Conservation (phyloP, 2,329 filamentous ascomycete genomes). For the Fusarium sp. region DNA sequence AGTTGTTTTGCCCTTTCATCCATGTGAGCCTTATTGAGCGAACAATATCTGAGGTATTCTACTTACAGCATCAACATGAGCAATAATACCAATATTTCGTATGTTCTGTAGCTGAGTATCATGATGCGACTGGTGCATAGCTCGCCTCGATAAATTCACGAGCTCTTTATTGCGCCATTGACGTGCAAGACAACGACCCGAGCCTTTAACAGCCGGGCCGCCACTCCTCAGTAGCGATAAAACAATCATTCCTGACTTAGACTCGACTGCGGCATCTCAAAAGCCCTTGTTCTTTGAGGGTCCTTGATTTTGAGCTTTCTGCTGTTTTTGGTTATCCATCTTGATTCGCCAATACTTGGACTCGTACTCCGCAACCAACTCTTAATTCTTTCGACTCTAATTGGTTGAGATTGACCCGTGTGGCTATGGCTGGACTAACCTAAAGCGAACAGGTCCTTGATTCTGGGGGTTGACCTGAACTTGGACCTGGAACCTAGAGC, state of each 20-base stretch:
- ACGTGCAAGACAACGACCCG: constrained; percentile 35
- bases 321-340: constrained; percentile 26
- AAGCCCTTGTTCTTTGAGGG: constrained; percentile 11
- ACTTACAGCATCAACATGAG: constrained; percentile 90
- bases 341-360: constrained; percentile 23
- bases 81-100: constrained; percentile 97
- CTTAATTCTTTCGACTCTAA: not conserved
- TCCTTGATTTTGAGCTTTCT: constrained; percentile 26
- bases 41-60: fast-evolving
- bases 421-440: constrained; percentile 17
- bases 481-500: constrained; percentile 9
- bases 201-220: constrained; percentile 29
- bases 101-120: constrained; percentile 63
- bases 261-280: constrained; percentile 32
- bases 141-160: constrained; percentile 24
- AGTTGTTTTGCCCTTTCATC: constrained; percentile 84
- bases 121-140: constrained; percentile 37
- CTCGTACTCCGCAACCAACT: constrained; percentile 10
- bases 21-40: constrained; percentile 1
- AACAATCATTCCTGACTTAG: constrained; percentile 39
- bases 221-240: constrained; percentile 40
- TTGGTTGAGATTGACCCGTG: constrained; percentile 6
- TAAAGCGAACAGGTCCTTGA: constrained; percentile 4
- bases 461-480: constrained; percentile 12
- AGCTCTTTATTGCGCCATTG: constrained; percentile 40